Base-by-base conservation (phyloP, 2,329 filamentous ascomycete genomes). In the Nigrograna mackinnonii region DNA sequence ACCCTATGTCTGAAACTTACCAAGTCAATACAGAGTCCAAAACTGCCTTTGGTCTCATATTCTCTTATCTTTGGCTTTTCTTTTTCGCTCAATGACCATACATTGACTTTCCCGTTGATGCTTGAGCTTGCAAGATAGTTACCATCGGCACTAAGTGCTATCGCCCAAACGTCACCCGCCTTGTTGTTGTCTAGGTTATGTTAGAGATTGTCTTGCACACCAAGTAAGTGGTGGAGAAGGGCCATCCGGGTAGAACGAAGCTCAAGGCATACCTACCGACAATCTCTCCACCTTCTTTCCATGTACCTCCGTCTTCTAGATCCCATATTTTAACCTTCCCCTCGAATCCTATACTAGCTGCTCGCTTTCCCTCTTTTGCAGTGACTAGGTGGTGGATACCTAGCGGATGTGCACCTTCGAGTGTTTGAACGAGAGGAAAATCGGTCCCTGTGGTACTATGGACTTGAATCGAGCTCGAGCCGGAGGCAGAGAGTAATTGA, bases 21-120 rank as follows among this genome's bases (percentile, higher is more conserved):
- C 66, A 97, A 71, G 66, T 94, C 91, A 47, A 99, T 84, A 59
- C 87, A 87, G 72, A 94, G 83, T 26, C 91, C 92, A 71, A 96
- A 97, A 68, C 87, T 92, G 12, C 91, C 91, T 55, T 92, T 90
- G 1, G 92, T 96, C 73, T 96, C 91, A 62, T 94, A 96, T 58
- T 91, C 84, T 37, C 84, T 79, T 47, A 94, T 84, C 69, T 87
- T 89, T 42, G 79, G 73, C 54, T 76, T 76, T 80, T 75, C 4
- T 67, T 68, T 26, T 74, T 71, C 11, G 69, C 59, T 17, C 14
- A 73, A 64, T 62, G 95, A 85, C 89, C 91, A 97, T 30, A 97
- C 87, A 57, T 91, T 91, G 61, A 97, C 84, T 41, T 86, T 83
- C 3, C 94, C 94, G 63, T 95, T 88, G 59, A 91, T 87, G 3